Conservation (phyloP, 768 basidiomycete genomes). For the Gloeostereum incarnatum region DNA sequence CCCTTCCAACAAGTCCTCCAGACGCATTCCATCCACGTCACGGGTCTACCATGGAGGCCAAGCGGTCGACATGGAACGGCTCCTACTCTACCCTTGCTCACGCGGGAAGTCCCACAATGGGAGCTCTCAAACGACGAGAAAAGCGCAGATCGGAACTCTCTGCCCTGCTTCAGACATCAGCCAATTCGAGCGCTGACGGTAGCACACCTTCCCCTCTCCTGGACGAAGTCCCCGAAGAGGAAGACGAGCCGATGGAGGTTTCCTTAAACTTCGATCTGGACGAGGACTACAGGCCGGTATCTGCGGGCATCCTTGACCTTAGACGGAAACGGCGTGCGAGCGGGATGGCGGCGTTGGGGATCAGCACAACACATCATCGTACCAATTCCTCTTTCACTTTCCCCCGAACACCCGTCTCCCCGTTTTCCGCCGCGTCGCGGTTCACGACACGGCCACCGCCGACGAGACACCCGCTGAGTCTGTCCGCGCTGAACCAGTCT, state of each 20-base stretch:
- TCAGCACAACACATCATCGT: slow-evolving; percentile 18
- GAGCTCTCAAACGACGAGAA: slow-evolving; percentile 32
- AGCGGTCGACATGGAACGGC: slow-evolving; percentile 73
- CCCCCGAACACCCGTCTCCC: slow-evolving; percentile 21
- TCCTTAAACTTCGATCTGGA: background rate
- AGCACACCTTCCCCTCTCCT: slow-evolving; percentile 24
- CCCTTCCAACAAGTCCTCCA: slow-evolving; percentile 16
- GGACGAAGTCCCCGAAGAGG: slow-evolving; percentile 5
- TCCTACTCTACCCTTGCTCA: slow-evolving; percentile 44
- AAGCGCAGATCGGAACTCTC: slow-evolving; percentile 49
- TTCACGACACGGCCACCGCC: slow-evolving; percentile 56
- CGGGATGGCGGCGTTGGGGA: slow-evolving; percentile 41
- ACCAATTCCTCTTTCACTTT: slow-evolving; percentile 8
- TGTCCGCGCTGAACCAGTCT: slow-evolving; percentile 49
- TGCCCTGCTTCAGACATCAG: slow-evolving; percentile 26
- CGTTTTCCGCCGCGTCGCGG: slow-evolving; percentile 38
- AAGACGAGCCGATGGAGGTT: background rate
- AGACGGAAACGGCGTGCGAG: slow-evolving; percentile 41
- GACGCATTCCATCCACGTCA: slow-evolving; percentile 10
- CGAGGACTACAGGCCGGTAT: slow-evolving; percentile 11
- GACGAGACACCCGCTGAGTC: slow-evolving; percentile 57
- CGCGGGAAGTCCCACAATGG: slow-evolving; percentile 35
- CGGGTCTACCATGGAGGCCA: slow-evolving; percentile 24
- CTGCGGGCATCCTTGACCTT: slow-evolving; percentile 40
- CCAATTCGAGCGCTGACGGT: slow-evolving; percentile 15